Evolutionary conservation across 2,329 filamentous ascomycete genomes (phyloP).

Genomic region (Phialophora verrucosa): DNA sequence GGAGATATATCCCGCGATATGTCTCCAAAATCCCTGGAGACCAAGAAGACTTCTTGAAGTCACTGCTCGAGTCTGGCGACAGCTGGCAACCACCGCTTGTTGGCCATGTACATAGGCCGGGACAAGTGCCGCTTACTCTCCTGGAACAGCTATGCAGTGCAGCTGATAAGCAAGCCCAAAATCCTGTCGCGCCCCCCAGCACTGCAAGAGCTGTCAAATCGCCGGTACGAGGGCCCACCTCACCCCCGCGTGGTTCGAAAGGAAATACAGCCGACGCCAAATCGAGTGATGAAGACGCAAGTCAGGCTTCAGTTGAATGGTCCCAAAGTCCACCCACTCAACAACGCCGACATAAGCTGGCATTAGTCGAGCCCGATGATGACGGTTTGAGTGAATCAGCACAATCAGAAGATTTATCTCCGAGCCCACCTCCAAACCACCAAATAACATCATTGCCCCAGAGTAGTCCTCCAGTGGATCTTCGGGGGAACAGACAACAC

Average conservation of each 20-base stretch:
- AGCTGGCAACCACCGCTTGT: constrained; percentile 40
- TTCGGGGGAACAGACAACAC: neutral
- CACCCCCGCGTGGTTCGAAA: neutral
- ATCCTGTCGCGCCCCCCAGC: neutral
- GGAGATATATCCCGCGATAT: constrained; percentile 25
- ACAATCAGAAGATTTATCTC: constrained; percentile 1
- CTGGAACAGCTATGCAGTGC: constrained; percentile 20
- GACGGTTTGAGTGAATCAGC: constrained; percentile 11
- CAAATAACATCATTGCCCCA: constrained; percentile 7
- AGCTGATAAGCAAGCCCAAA: constrained; percentile 20
- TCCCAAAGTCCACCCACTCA: constrained; percentile 23
- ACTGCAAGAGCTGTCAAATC: neutral
- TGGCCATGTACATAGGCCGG: constrained; percentile 27
- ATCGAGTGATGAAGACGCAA: neutral
- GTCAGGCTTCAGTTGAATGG: constrained; percentile 5
- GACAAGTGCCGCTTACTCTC: constrained; percentile 29
- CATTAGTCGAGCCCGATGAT: constrained; percentile 4
- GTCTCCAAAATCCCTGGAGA: constrained; percentile 24
- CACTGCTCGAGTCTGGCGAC: constrained; percentile 31
- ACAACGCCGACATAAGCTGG: constrained; percentile 13
- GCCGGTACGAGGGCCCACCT: too few species aligned
- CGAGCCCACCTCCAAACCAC: constrained; percentile 9
- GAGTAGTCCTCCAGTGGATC: constrained; percentile 18
- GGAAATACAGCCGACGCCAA: constrained; percentile 1
- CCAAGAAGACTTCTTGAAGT: constrained; percentile 24